Base-by-base conservation (phyloP, 371 early-diverging fungal species). In the Circinella umbellata region DNA sequence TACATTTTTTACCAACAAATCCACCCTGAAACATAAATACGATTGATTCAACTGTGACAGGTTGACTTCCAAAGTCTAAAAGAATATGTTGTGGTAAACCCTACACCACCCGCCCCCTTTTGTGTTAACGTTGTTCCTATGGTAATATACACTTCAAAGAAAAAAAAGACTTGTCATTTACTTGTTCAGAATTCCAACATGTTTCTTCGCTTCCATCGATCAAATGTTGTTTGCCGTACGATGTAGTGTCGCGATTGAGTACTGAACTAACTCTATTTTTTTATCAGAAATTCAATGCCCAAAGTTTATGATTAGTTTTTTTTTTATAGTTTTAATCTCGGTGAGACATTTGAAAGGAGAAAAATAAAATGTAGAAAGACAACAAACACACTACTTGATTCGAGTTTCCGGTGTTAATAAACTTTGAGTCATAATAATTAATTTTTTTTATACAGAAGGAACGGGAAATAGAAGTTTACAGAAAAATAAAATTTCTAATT, bases 111-210 rank as follows among this genome's bases (percentile, higher is more conserved):
- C 27, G 27, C 27, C 27, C 27, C 27, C 27, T 27, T 27, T 27
- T 27, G 27, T 27, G 27, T 27, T 27, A 27, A 27, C 27, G 27
- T 27, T 27, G 27, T 27, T 27, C 1, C 27, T 27, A 27, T 27
- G 27, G 27, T 27, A 27, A 27, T 27, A 27, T 27, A 27, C 0
- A 27, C 27, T 9, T 42, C 42, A 42, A 42, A 42, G 42, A 42
- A 42, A 42, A 42, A 42, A 9, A 42, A 20, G 37, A 35, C 1
- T 15, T 62, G 62, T 17, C 0, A 42, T 71, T 73, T 86, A 91
- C 94, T 76, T 91, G 89, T 64, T 95, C 96, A 35, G 95, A 94
- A 83, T 96, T 96, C 98, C 98, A 97, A 80, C 98, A 97, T 0
- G 97, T 96, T 68, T 95, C 95, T 54, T 76, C 81, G 71, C 76